Evolutionary conservation across 768 basidiomycete genomes (phyloP), one percentile per base, ranked within the genome.

Genomic region (Pleurotus platypus): DNA sequence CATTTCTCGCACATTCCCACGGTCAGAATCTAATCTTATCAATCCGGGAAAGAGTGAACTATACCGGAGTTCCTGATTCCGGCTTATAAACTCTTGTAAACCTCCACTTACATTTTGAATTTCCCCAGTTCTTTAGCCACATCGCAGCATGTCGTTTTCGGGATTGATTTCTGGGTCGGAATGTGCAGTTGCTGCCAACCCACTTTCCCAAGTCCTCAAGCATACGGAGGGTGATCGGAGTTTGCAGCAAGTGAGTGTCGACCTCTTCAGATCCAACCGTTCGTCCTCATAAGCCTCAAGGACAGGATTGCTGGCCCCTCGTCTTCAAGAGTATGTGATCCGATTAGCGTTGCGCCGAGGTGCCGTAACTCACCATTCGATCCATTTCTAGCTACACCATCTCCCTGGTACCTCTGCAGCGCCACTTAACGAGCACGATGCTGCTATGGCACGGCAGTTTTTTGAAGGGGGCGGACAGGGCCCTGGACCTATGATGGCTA

Each of bases 201-300:
- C 95, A 2, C 77, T 98, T 22, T 85, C 90, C 2, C 89, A 92
- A 63, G 87, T 98, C 22, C 78, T 94, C 53, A 96, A 97, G 69
- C 90, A 96, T 65, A 84, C 92, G 7, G 92, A 94, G 57, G 86
- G 84, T 1, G 94, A 97, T 72, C 84, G 89, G 56, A 94, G 91
- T 69, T 69, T 96, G 26, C 93, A 95, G 51, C 51, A 54, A 40
- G 93, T 91, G 63, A 58, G 80, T 70, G 38, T 38, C 30, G 7
- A 22, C 46, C 18, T 40, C 4, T 40, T 22, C 13, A 18, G 22
- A 22, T 27, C 48, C 42, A 46, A 20, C 22, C 37, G n/a, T 57
- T 53, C 22, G 61, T 49, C 50, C 53, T 39, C 61, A 46, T 51
- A 12, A 57, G 39, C 35, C 15, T 55, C 46, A 62, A 93, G 91